Evolutionary conservation across 73 alveolate genomes (phyloP).

Genomic region (Tetrahymena malaccensis): DNA sequence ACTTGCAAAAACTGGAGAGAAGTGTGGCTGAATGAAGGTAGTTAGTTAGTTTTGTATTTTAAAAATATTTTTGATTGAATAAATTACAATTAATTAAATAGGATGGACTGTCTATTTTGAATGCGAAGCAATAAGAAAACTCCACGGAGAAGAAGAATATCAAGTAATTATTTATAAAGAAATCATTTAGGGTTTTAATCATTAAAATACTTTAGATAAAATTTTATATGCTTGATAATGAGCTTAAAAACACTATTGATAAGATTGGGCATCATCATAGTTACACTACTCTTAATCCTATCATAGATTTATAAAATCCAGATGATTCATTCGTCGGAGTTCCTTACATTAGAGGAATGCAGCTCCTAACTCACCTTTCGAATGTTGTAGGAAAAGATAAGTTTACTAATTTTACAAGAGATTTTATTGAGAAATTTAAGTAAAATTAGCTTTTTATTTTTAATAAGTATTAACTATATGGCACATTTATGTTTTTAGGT

Average conservation of each 20-base stretch:
- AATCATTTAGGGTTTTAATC: neutral
- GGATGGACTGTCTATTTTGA: constrained; percentile 49
- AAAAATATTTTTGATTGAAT: too few relatives aligned
- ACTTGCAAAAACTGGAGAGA: constrained; percentile 92
- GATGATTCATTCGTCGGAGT: constrained; percentile 52
- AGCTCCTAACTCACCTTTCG: neutral
- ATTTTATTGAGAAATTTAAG: neutral
- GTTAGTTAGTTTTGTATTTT: too few relatives aligned
- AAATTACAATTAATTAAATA: too few relatives aligned
- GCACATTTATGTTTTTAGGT: neutral
- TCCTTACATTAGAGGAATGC: neutral
- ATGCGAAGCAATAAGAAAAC: neutral
- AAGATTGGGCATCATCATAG: constrained; percentile 32
- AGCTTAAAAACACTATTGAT: neutral
- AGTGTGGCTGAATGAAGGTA: constrained; percentile 97
- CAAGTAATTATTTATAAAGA: neutral
- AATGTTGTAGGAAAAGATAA: neutral
- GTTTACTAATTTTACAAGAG: neutral
- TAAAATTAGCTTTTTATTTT: neutral
- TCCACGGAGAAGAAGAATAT: neutral
- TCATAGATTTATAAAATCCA: constrained; percentile 39
- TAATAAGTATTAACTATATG: neutral
- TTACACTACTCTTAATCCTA: constrained; percentile 51
- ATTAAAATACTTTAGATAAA: neutral
- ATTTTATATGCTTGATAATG: neutral